Evolutionary conservation across 495 filamentous ascomycete genomes (phyloP), one percentile per base, ranked within the genome.

Genomic region (Pseudomonodictys pantanalensis): DNA sequence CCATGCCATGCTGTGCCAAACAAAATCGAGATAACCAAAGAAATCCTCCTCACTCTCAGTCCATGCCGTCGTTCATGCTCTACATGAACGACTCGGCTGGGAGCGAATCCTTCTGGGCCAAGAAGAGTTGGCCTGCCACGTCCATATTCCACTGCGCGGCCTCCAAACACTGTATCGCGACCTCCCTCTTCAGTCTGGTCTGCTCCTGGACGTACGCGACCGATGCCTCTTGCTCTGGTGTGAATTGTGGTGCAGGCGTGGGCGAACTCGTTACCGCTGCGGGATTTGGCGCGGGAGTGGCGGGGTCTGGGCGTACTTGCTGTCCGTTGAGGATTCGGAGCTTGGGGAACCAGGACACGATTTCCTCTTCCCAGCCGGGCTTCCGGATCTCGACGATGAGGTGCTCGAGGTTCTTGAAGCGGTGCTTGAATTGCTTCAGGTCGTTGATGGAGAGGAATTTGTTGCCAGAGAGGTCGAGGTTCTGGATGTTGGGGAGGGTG

Each of bases 401-500:
- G 50, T 90, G 88, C 60, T 95, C 82, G 2, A 97, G 78, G 44
- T 82, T 72, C 18, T 80, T 82, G 55, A 98, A 91, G 46, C 86
- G 88, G 69, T 81, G 78, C 29, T 86, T 84, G 91, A 91, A 97
- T 42, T 72, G 77, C 18, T 78, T 71, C 18, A 92, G 67, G 0
- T 77, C 70, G 15, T 81, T 78, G 0, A 84, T 63, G 53, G 81
- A 78, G 54, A 78, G 76, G 64, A 96, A 79, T 28, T 85, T 81
- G 75, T 96, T 96, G 72, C 82, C 79, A 29, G 88, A 92, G 2
- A 96, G 80, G 59, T 95, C 91, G 10, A 96, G 81, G 51, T 93
- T 89, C 67, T 90, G 86, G 52, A 97, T 73, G 59, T 87, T 82
- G 1, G 92, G 89, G 45, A 98, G 86, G 0, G 88, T 86, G 35